Conservation (phyloP, 768 basidiomycete species). For the Tephrocybe sp. region DNA sequence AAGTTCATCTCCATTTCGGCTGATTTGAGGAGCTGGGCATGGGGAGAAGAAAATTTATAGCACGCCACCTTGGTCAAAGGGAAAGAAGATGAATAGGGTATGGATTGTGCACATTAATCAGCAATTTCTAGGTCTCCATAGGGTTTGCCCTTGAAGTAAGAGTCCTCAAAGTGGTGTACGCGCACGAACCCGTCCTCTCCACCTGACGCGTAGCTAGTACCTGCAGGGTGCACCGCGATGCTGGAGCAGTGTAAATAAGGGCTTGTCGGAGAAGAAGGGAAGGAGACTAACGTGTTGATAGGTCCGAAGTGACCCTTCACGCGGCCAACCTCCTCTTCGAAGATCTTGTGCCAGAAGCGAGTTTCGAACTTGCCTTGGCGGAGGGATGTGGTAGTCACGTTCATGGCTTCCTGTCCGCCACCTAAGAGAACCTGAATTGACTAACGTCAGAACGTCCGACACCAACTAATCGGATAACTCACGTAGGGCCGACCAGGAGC, state of each 20-base stretch:
- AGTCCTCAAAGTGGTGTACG: slow-evolving; percentile 92
- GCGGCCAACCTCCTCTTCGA: slow-evolving; percentile 95
- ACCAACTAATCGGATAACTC: slow-evolving; percentile 19
- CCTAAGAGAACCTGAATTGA: slow-evolving; percentile 75
- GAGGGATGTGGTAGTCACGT: slow-evolving; percentile 89
- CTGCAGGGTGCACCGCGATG: slow-evolving; percentile 89
- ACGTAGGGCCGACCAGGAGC: slow-evolving; percentile 86
- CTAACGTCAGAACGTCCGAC: neutral
- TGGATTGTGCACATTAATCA: slow-evolving; percentile 36
- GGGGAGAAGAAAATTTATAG: too few relatives aligned
- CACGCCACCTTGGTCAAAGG: neutral
- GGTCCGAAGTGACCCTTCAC: slow-evolving; percentile 98
- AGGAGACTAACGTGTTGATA: slow-evolving; percentile 81
- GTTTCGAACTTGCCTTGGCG: slow-evolving; percentile 98
- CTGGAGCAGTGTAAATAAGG: slow-evolving; percentile 39
- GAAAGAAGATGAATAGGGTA: slow-evolving; percentile 10
- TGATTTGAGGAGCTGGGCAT: too few relatives aligned
- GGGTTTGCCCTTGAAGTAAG: slow-evolving; percentile 88
- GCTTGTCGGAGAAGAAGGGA: neutral
- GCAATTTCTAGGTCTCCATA: slow-evolving; percentile 84
- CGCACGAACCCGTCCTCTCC: slow-evolving; percentile 96
- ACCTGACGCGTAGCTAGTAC: slow-evolving; percentile 88
- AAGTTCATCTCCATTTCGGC: too few relatives aligned
- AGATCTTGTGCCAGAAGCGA: slow-evolving; percentile 95
- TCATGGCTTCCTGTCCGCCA: slow-evolving; percentile 98